phyloP scores from a whole-genome alignment of 805 yeast species.

The Sporopachydermia lactativora region DNA sequence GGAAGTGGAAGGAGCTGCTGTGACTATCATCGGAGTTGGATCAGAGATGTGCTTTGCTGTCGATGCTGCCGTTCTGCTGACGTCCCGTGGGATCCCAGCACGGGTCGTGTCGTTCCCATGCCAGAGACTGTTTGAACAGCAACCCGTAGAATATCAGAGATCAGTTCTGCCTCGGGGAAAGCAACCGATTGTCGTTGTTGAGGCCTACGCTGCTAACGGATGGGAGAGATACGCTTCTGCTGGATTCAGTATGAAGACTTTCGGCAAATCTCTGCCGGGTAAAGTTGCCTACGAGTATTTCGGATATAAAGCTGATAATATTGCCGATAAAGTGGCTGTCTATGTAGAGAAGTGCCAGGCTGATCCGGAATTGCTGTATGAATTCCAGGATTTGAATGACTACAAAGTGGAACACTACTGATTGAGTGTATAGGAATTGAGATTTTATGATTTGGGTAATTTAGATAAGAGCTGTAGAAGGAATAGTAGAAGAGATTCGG shows the following conservation, averaged over 20 bases:
- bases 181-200: constrained; percentile 20
- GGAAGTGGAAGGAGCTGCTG: constrained; percentile 27
- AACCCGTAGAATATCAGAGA: constrained; percentile 16
- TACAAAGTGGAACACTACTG: neutral
- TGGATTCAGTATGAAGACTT: constrained; percentile 20
- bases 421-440: too few species aligned
- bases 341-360: constrained; percentile 11
- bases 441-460: too few species aligned
- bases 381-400: constrained; percentile 1
- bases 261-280: constrained; percentile 25
- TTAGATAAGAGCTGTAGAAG: too few species aligned
- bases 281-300: constrained; percentile 19
- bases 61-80: constrained; percentile 27
- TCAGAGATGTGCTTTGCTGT: constrained; percentile 34
- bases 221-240: constrained; percentile 26
- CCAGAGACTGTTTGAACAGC: constrained; percentile 19
- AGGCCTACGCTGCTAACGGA: constrained; percentile 22
- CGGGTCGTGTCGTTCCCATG: constrained; percentile 21
- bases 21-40: constrained; percentile 35
- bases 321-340: constrained; percentile 17
- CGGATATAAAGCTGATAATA: constrained; percentile 16
- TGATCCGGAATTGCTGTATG: neutral
- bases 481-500: too few species aligned
- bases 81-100: constrained; percentile 14
- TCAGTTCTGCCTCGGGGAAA: constrained; percentile 15